These are phyloP conservation scores for Acidiella bohemica DNA, from an alignment of 495 filamentous ascomycete genomes.

Conservation along the genomic window DNA sequence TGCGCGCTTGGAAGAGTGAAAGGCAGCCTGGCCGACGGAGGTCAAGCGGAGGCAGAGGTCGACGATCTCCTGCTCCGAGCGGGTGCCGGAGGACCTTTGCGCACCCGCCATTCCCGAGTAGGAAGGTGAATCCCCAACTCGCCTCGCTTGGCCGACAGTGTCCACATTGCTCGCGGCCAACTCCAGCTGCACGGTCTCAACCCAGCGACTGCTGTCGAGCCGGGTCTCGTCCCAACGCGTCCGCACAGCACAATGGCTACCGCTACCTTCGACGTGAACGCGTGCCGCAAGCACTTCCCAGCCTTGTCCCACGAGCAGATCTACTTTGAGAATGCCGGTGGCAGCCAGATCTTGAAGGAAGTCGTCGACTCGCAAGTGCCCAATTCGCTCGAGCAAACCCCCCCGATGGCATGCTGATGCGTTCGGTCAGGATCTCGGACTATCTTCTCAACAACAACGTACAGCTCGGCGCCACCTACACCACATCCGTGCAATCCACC, in stretches of 20 bases:
- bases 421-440: conserved; percentile 38
- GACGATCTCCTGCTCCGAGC: no score
- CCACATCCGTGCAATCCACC: conserved; percentile 40
- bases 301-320: conserved; percentile 51
- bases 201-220: no score
- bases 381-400: no score
- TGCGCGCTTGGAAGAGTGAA: no score
- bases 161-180: no score
- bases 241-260: no score
- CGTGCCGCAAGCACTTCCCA: conserved; percentile 49
- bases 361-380: conserved; percentile 54
- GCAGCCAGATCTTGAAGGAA: conserved; percentile 50
- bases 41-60: not conserved
- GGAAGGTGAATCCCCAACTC: not conserved
- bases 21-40: no score
- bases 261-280: conserved; percentile 36
- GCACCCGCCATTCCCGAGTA: not conserved
- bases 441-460: conserved; percentile 58
- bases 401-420: no score
- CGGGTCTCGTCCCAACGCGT: no score
- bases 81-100: no score
- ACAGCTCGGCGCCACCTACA: conserved; percentile 57
- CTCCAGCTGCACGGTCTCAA: no score
- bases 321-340: conserved; percentile 64
- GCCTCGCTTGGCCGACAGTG: not conserved